A percentile compares a stretch with the other conserved stretches of the same genome.
Evolutionary conservation across 1,139 yeast species (phyloP).

Genomic region (Komagataea norvegica): DNA sequence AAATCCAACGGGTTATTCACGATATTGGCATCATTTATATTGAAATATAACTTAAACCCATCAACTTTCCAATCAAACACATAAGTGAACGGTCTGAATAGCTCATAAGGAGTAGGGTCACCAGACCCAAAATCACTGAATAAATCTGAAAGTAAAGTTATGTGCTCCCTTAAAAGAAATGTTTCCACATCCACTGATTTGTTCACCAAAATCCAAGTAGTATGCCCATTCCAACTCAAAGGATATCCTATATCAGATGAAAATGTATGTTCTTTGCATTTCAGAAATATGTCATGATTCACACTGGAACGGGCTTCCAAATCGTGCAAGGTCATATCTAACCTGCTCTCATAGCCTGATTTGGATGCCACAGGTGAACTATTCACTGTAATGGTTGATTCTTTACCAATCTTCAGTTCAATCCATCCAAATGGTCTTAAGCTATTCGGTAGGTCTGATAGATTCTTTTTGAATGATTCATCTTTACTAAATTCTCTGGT

Average conservation of each 20-base stretch:
- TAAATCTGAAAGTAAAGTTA: conserved; percentile 67
- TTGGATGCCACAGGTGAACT: conserved; percentile 51
- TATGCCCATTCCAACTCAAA: conserved; percentile 73
- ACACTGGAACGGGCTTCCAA: conserved; percentile 79
- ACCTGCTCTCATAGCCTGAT: conserved; percentile 55
- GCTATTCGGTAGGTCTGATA: conserved; percentile 33
- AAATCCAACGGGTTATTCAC: conserved; percentile 85
- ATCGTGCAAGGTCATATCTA: conserved; percentile 44
- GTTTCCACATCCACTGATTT: conserved; percentile 49
- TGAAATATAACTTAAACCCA: conserved; percentile 59
- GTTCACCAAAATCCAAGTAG: conserved; percentile 61
- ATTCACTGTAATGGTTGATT: conserved; percentile 44
- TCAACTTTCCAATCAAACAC: conserved; percentile 52
- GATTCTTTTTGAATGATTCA: conserved; percentile 31
- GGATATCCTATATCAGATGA: conserved; percentile 65
- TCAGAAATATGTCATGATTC: conserved; percentile 75
- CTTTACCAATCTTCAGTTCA: conserved; percentile 58
- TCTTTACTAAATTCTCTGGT: conserved; percentile 83
- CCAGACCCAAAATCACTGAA: conserved; percentile 76
- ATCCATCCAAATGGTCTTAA: conserved; percentile 83
- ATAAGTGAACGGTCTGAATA: conserved; percentile 68
- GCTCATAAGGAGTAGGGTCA: conserved; percentile 65
- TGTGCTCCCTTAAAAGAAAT: conserved; percentile 80
- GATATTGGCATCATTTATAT: conserved; percentile 82
- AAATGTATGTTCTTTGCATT: conserved; percentile 56